Evolutionary conservation across 331 rosid genomes (phyloP).

Genomic region (Dryas integrifolia): DNA sequence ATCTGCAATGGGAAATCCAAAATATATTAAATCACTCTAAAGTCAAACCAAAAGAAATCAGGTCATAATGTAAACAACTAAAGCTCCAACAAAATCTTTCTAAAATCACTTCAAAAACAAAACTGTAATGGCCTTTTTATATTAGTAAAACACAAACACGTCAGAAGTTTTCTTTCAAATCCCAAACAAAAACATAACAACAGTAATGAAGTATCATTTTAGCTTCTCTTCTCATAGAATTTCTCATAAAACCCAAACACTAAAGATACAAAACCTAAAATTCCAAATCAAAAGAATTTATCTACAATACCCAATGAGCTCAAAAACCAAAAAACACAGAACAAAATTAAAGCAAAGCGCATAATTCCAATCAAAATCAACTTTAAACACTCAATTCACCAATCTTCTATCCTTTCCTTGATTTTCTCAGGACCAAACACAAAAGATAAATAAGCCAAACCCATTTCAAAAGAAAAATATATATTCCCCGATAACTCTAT

Average conservation of each 20-base stretch:
- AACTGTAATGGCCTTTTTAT: neutral
- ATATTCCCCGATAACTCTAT: neutral
- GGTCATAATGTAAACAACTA: conserved; percentile 9
- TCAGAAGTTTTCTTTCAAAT: neutral
- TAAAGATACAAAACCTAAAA: neutral
- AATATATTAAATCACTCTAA: neutral
- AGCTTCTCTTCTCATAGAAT: neutral
- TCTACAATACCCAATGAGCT: neutral
- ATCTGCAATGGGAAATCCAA: conserved; percentile 52
- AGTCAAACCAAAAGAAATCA: neutral
- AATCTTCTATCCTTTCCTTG: neutral
- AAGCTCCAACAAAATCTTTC: neutral
- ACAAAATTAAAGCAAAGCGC: neutral
- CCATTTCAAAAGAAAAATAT: neutral
- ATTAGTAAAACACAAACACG: neutral
- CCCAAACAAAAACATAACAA: neutral
- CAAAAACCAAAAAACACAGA: neutral
- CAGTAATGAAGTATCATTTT: neutral
- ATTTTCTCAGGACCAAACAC: neutral
- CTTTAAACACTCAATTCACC: neutral
- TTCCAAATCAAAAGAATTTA: neutral
- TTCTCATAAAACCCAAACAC: neutral
- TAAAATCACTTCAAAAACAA: neutral
- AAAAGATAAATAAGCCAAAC: neutral
- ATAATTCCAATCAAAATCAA: neutral